Evolutionary conservation across 495 filamentous ascomycete species (phyloP), one percentile per base, ranked within the genome.

Genomic region (Aspergillus conjunctus): DNA sequence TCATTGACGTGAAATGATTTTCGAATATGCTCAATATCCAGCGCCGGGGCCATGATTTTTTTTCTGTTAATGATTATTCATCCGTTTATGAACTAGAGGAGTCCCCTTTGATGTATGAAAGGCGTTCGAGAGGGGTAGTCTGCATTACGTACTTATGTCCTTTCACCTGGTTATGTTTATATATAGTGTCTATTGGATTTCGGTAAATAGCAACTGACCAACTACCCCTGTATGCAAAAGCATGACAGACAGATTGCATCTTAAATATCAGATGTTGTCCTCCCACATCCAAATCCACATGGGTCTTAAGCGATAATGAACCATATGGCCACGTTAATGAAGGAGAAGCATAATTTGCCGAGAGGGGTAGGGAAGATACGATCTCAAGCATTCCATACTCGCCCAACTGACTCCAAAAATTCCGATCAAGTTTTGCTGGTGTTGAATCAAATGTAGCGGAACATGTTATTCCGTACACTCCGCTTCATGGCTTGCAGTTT

Each of bases 381-480:
- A 26, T 26, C 26, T 26, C 26, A 26, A 26, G 26, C 26, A 26
- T 26, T 26, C 26, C 26, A 26, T 26, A 26, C 26, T 26, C 26
- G 26, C 2, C 26, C 26, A 2, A 41, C 34, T 15, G 26, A 26
- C 37, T n/a, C 37, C 37, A 4, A 4, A 41, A 41, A 54, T 8
- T 21, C 17, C 22, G 32, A 12, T 7, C 14, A n/a, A 9, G 31
- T 31, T 37, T 18, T 3, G 37, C 51, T 20, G 17, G 3, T 17
- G 30, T 30, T 51, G 33, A 22, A 22, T 80, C 60, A 87, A 31
- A 86, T 89, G 61, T 85, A 79, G 31, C 86, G 76, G 65, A 93
- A 93, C 88, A 92, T 92, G 63, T 93, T 91, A 43, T 88, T 83
- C 64, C 78, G 86, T 7, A 93, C 91, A 32, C 86, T 78, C 48